Evolutionary conservation across 768 basidiomycete species (phyloP), one percentile per base, ranked within the genome.

Genomic region (Suillus brevipes): DNA sequence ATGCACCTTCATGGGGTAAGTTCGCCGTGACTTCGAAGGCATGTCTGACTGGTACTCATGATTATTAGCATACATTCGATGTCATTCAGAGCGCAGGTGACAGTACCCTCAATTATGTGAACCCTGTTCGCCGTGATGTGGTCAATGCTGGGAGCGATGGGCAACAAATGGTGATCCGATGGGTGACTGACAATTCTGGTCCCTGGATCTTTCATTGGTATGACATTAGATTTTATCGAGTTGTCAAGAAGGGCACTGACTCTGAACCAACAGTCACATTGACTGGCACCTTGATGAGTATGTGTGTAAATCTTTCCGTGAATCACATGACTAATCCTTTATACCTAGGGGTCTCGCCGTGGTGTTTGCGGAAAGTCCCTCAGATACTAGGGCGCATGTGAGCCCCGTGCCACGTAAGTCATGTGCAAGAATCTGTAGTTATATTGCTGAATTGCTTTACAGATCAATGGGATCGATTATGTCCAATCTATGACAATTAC

Each of bases 41-140:
- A 31, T 42, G 10, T 37, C 7, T 49, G 2, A 58, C 12, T 49
- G 6, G 0, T 56, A 9, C 25, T 59, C 38, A 20, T 59, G 10
- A 31, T 42, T 20, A 20, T 42, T 65, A 83, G 80, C 82, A 84
- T 66, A 64, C 74, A 8, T 85, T 85, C 66, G 75, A 77, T 52
- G 83, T 84, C 25, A 71, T 84, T 23, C 72, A 79, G 61, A 80
- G 79, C 58, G 81, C 83, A 2, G 79, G 79, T 4, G 61, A 64
- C 2, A 64, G 49, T 53, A 31, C 28, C 0, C 77, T 75, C 69
- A 85, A 85, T 70, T 84, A 80, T 40, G 66, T 64, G 8, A 87
- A 90, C 73, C 89, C 90, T 0, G 80, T 81, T 53, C 74, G 80
- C 65, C 75, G 84, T 53, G 85, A 86, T 65, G 83, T 81, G 1